Base-by-base conservation (phyloP, 2,329 filamentous ascomycete species). In the Coccinonectria pachysandricola region DNA sequence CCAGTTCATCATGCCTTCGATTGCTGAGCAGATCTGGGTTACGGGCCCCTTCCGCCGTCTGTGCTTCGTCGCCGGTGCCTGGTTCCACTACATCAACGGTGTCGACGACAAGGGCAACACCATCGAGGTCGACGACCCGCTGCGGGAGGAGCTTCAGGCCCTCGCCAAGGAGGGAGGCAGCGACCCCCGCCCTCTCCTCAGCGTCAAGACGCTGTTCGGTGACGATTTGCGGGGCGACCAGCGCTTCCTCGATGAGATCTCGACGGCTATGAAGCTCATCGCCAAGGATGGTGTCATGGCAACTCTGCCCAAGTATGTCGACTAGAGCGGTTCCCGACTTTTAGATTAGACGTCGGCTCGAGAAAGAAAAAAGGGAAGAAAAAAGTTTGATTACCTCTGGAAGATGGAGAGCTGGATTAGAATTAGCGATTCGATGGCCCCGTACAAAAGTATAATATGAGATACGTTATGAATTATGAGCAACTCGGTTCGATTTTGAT, bases 21-120 rank as follows among this genome's bases (percentile, higher is more conserved):
- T 62, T 31, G 59, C 59, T 31, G 59, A 62, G 53, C 45, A 46
- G 22, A 68, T 68, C 32, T 62, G 59, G 60, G 45, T 46, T 1
- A 54, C 43, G 3, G 57, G 51, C 10, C 62, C 62, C 35, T 54
- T 60, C 43, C 60, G 60, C 20, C 60, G 64, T 8, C 49, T 69
- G 26, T 61, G 54, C 35, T 67, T 69, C 35, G 58, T 60, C 29
- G 53, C 56, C 1, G 65, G 53, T 19, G 56, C 55, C 9, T 69
- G 65, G 65, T 69, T 68, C 57, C 53, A 43, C 21, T 68, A 68
- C 49, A 32, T 69, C 30, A 56, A 59, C 24, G 65, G 64, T n/a
- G 48, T 64, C 8, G 60, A 67, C 33, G 64, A 69, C 43, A 49
- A 47, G 24, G 64, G 64, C 39, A 52, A 60, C 27, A 21, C 40